These are phyloP conservation scores for Oryza meridionalis DNA, from an alignment of 176 grass and related monocot genomes.

Conservation along the genomic window DNA sequence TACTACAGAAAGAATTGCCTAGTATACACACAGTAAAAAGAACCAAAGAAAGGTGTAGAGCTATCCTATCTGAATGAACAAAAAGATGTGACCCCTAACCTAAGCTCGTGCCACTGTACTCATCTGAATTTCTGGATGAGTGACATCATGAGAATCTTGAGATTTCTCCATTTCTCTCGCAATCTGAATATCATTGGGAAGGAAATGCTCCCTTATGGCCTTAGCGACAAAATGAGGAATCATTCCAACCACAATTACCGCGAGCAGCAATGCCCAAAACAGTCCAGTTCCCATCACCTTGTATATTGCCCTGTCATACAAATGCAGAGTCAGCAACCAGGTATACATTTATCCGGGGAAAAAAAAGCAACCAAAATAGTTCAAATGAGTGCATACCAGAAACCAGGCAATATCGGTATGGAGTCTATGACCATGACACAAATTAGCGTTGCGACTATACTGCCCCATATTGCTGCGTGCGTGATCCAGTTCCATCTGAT, in stretches of 20 bases:
- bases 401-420: slow-evolving; percentile 70
- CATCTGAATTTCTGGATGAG: slow-evolving; percentile 74
- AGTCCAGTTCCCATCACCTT: slow-evolving; percentile 67
- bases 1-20: slow-evolving; percentile 82
- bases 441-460: slow-evolving; percentile 82
- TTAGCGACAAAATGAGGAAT: slow-evolving; percentile 80
- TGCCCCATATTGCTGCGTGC: slow-evolving; percentile 86
- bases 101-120: slow-evolving; percentile 57
- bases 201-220: slow-evolving; percentile 69
- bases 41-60: slow-evolving; percentile 50
- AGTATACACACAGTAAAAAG: slow-evolving; percentile 66
- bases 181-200: slow-evolving; percentile 84
- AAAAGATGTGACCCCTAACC: slow-evolving; percentile 45
- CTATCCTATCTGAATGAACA: slow-evolving; percentile 53
- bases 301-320: slow-evolving; percentile 84
- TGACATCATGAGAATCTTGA: slow-evolving; percentile 39
- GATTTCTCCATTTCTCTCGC: slow-evolving; percentile 89
- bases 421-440: slow-evolving; percentile 89
- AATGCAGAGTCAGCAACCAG: slow-evolving; percentile 41
- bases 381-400: slow-evolving; percentile 57
- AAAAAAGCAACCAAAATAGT: slow-evolving; percentile 19
- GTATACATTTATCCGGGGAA: not conserved
- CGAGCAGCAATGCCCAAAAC: slow-evolving; percentile 84
- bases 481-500: slow-evolving; percentile 92
- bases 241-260: slow-evolving; percentile 72